Evolutionary conservation across 495 filamentous ascomycete genomes (phyloP).

Genomic region (Pyrenopolyporus hunteri): DNA sequence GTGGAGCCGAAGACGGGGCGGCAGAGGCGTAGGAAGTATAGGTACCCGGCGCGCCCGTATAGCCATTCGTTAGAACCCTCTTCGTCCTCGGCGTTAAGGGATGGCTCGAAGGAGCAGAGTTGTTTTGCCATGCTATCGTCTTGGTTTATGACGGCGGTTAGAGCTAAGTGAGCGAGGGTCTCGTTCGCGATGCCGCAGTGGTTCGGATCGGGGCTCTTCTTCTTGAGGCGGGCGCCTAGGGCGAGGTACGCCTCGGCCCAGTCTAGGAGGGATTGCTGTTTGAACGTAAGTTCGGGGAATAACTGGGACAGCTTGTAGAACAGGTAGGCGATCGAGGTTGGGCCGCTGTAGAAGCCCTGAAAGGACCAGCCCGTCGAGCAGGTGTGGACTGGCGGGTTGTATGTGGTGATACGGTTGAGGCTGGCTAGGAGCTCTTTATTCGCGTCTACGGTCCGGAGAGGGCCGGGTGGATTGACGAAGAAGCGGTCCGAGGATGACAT

Average conservation of each 20-base stretch:
- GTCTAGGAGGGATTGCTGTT: constrained; percentile 48
- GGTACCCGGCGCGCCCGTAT: constrained; percentile 64
- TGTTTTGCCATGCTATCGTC: too few species aligned
- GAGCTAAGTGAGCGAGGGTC: too few species aligned
- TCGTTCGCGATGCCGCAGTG: constrained; percentile 64
- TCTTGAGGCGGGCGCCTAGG: constrained; percentile 46
- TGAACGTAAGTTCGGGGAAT: constrained; percentile 57
- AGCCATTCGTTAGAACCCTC: constrained; percentile 58
- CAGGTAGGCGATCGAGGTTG: constrained; percentile 64
- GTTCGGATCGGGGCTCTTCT: constrained; percentile 32
- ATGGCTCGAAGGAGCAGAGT: constrained; percentile 50
- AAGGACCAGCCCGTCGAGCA: constrained; percentile 40
- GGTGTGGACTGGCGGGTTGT: constrained; percentile 30
- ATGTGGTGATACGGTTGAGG: constrained; percentile 25
- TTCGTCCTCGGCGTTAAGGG: constrained; percentile 40
- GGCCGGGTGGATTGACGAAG: constrained; percentile 9
- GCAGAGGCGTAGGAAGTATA: constrained; percentile 63
- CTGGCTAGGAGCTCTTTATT: constrained; percentile 26
- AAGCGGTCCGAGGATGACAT: constrained; percentile 23
- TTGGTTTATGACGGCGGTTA: too few species aligned
- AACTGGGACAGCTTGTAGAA: constrained; percentile 58
- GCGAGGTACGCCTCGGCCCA: constrained; percentile 59
- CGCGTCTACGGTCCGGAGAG: constrained; percentile 12
- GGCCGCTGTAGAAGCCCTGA: constrained; percentile 63
- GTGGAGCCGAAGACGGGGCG: constrained; percentile 21